Conservation (phyloP, 2,329 filamentous ascomycete genomes). For the Penicillium sclerotiorum region DNA sequence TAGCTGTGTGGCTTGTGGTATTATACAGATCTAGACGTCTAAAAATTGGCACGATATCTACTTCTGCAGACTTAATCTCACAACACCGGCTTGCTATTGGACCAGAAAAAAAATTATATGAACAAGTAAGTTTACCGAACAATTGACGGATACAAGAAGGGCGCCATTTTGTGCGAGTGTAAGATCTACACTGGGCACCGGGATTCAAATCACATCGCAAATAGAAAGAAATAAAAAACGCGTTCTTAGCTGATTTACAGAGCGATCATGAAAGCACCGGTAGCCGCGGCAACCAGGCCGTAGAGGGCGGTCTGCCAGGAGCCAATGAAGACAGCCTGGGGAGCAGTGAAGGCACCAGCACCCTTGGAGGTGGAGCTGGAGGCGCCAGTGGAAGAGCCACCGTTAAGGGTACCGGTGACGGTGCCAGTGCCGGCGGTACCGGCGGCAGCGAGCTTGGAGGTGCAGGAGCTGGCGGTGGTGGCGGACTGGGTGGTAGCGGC, state of each 20-base stretch:
- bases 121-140: constrained; percentile 18
- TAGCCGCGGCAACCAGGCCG: constrained; percentile 45
- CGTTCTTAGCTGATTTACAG: constrained; percentile 37
- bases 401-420: constrained; percentile 41
- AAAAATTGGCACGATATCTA: too few species aligned
- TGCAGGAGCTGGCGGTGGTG: constrained; percentile 23
- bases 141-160: constrained; percentile 8
- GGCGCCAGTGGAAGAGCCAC: constrained; percentile 17
- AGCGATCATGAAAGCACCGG: constrained; percentile 51
- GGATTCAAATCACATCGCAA: constrained; percentile 6
- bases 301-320: constrained; percentile 47
- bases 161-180: constrained; percentile 2
- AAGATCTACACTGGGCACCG: constrained; percentile 1
- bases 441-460: constrained; percentile 22
- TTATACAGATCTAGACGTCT: too few species aligned
- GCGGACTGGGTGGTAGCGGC: constrained; percentile 41
- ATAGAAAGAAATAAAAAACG: constrained; percentile 6
- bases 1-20: too few species aligned
- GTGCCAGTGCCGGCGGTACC: constrained; percentile 44
- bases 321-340: constrained; percentile 43
- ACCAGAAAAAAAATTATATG: constrained; percentile 12
- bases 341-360: constrained; percentile 34
- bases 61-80: too few species aligned
- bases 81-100: constrained; percentile 12
- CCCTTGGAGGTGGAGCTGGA: constrained; percentile 30